These are phyloP conservation scores for Mycena sp. DNA, from an alignment of 1,284 basidiomycete species.

Conservation along the genomic window DNA sequence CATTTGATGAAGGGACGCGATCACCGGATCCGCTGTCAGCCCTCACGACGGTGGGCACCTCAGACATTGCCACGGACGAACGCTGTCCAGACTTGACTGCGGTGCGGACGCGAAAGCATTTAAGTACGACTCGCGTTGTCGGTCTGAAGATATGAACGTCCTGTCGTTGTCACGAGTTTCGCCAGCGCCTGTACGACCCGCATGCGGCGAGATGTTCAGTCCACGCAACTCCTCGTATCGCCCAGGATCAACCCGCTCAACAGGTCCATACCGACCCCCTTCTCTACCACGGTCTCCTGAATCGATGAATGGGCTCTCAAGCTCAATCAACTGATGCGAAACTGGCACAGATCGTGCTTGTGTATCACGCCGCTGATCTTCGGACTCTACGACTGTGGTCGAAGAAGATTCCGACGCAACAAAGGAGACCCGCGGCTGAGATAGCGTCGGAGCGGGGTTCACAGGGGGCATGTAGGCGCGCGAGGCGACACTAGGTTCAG, in stretches of 20 bases:
- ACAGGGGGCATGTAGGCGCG: no score
- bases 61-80: background rate
- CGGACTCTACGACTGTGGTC: conserved; percentile 17
- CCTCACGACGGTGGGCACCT: conserved; percentile 26
- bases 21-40: conserved; percentile 12
- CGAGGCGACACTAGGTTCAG: background rate
- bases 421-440: conserved; percentile 2
- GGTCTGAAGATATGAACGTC: background rate
- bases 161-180: no score
- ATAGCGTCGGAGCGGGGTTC: background rate
- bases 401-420: conserved; percentile 21
- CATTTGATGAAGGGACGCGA: background rate
- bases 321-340: conserved; percentile 24
- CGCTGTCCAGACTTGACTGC: background rate
- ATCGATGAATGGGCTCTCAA: background rate
- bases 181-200: background rate
- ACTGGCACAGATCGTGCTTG: conserved; percentile 15
- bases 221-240: conserved; percentile 26
- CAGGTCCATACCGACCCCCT: background rate
- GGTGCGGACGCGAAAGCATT: conserved; percentile 21
- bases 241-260: conserved; percentile 3
- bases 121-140: conserved; percentile 18
- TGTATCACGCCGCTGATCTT: conserved; percentile 7
- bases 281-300: background rate
- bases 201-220: conserved; percentile 11